Base-by-base conservation (phyloP, 371 early-diverging fungal genomes). In the Mortierella sp. region DNA sequence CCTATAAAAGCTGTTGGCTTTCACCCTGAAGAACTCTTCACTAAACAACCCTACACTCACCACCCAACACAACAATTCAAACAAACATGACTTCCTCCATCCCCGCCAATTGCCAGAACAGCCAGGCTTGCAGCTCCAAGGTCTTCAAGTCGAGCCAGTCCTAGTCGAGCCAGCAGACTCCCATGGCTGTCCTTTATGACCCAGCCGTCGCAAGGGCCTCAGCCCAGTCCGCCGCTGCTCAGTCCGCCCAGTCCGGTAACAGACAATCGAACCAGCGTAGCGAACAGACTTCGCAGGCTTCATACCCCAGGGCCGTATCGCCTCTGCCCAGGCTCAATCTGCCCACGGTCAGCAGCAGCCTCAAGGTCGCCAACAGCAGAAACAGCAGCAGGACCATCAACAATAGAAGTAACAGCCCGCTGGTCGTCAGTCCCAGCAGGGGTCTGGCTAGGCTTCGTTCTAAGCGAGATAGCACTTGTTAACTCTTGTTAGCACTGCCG, bases 241-340 rank as follows among this genome's bases (percentile, higher is more conserved):
- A 59, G 31, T 59, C 31, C 31, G 61, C 19, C 16, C 61, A 61
- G 34, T 19, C 61, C 34, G 34, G 61, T 19, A 50, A 50, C n/a
- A 54, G 19, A 6, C 54, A 21, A 54, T 54, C 54, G 54, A n/a
- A 21, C 54, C 67, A 67, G 40, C 40, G 40, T 40, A 37, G 43
- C 67, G 67, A 67, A 24, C 37, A 37, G 40, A 67, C 67, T 24
- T 40, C 67, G 10, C 67, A 67, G 37, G 40, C 67, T 37, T 67
- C 67, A 67, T 67, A 67, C 43, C 67, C 24, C 67, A 67, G 21
- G 67, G 67, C 24, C 40, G 67, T 40, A 67, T 24, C 43, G 67
- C 67, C 67, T 40, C 67, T 67, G 67, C 67, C 21, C 67, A 40
- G 67, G 24, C 67, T 21, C 67, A 67, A 21, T 37, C 40, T 67